Evolutionary conservation across 2,329 filamentous ascomycete species (phyloP), one percentile per base, ranked within the genome.

Genomic region (Penicillium sp.): DNA sequence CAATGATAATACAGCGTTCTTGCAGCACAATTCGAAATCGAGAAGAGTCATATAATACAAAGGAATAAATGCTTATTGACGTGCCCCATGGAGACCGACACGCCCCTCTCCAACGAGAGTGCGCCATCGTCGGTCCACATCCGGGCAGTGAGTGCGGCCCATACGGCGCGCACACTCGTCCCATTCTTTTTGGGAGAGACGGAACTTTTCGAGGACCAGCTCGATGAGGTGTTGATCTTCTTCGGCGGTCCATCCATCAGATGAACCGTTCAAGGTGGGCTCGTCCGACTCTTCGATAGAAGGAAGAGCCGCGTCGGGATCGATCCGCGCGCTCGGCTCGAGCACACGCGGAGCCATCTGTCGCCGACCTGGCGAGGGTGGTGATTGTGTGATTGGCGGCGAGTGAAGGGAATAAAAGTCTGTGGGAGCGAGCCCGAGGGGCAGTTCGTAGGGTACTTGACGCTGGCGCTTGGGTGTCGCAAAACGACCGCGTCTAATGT

Each of bases 381-480:
- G 59, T 1, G 59, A 61, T 38, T 60, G 56, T 30, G 55, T 58
- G 35, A 57, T 45, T 1, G 60, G 55, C 13, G 57, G 60, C 27
- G 59, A 59, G 25, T 63, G 53, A 7, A 70, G 56, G 3, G 65
- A 62, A 39, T 66, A 64, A 42, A 71, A 72, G 42, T 71, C 69
- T 12, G 63, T 57, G 9, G 55, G 58, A 6, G 60, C 59, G 6
- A 72, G 54, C 12, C 69, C 68, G 3, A 69, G 51, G 0, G 69
- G 69, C 22, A 72, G 50, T n/a, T 68, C 55, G 23, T 62, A 61
- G 2, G 69, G 69, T 8, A 61, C 51, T 15, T 64, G 57, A 12
- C 68, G 59, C 26, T 52, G 61, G 44, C 69, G 64, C 48, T 72
- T 72, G 3, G 69, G 69, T 8, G 69, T 72, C 3, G 64, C 62